Evolutionary conservation across 371 early-diverging fungal species (phyloP), one percentile per base, ranked within the genome.

Genomic region (Neoconidiobolus thromboides): DNA sequence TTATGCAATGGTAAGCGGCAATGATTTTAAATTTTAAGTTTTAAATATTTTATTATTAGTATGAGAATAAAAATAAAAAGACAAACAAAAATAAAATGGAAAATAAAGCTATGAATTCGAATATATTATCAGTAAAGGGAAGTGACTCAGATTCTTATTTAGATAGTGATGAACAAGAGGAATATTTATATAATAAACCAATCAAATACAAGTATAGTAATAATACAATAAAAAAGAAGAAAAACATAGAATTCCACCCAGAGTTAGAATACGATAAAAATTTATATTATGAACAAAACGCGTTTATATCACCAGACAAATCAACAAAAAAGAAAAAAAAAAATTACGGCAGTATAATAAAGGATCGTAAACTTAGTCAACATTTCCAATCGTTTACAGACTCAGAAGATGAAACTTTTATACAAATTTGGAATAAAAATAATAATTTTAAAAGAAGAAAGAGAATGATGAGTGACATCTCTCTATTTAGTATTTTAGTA

Each of bases 161-260:
- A 6, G 60, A 50, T 60, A 50, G 51, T 39, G 51, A 49, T n/a
- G 60, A 60, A 12, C 50, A 60, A 40, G 60, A 60, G 36, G 48
- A 60, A 15, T 60, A 41, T 26, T 40, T 60, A 4, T 60, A 60
- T 42, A 37, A 57, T n/a, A 7, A 43, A 3, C 15, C 9, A 26
- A 42, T 10, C 3, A 4, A 5, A 14, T 10, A 41, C 14, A 12
- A 57, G 57, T 9, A 41, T 43, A 9, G 12, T 6, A 57, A 44
- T 4, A n/a, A 57, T 6, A 43, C 47, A 36, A 15, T 40, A 41
- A 37, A 37, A 6, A 41, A 55, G 10, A 55, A 41, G 6, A 55
- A 41, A 38, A 7, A 41, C 41, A 55, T 6, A 41, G 4, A 40
- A 3, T 38, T 26, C 26, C 26, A 26, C 26, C 26, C 26, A 26